phyloP scores from a whole-genome alignment of 768 basidiomycete species.

The Cyclocybe aegerita region DNA sequence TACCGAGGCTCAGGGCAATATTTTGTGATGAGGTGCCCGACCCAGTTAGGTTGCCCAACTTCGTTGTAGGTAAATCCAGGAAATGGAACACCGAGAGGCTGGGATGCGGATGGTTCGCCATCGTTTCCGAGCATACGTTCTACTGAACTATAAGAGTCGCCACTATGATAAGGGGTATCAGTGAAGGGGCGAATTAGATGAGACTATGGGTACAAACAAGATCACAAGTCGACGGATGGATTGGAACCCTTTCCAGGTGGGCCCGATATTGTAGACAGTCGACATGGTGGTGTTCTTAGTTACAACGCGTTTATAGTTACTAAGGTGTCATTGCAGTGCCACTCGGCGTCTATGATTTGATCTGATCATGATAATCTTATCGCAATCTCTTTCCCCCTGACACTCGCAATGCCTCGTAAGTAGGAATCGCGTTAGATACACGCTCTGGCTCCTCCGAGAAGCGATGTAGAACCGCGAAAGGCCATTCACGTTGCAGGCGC shows the following conservation, averaged over 20 bases:
- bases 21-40: slow-evolving; percentile 54
- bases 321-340: no score
- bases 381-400: background rate
- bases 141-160: slow-evolving; percentile 59
- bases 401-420: no score
- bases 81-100: slow-evolving; percentile 49
- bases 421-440: no score
- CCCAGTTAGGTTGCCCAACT: slow-evolving; percentile 54
- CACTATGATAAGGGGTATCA: slow-evolving; percentile 33
- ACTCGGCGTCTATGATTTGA: no score
- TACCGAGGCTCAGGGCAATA: slow-evolving; percentile 36
- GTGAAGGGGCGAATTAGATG: background rate
- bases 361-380: background rate
- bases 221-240: slow-evolving; percentile 44
- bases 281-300: slow-evolving; percentile 15
- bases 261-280: slow-evolving; percentile 19
- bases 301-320: no score
- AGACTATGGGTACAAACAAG: slow-evolving; percentile 40
- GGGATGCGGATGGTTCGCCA: slow-evolving; percentile 33
- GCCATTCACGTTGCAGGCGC: no score
- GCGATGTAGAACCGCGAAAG: no score
- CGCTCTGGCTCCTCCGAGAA: no score
- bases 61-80: slow-evolving; percentile 53
- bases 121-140: slow-evolving; percentile 20
- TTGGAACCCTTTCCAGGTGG: slow-evolving; percentile 43